Base-by-base conservation (phyloP, 768 basidiomycete species). In the Multifurca ochricompacta region DNA sequence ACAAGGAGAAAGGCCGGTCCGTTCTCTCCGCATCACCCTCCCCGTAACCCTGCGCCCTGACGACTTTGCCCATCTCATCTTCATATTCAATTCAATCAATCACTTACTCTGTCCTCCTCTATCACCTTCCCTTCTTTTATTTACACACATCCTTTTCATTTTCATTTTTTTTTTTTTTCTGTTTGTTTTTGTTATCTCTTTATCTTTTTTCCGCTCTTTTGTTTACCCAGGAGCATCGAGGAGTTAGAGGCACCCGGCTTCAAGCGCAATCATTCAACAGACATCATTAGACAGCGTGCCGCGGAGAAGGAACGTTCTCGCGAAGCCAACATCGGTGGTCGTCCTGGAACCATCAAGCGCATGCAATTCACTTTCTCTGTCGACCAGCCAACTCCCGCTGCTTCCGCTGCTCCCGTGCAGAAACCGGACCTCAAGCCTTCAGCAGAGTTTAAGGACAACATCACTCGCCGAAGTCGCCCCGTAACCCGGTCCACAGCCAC, bases 311-410 rank as follows among this genome's bases (percentile, higher is more conserved):
- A 91, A 68, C 87, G 85, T 66, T 80, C 74, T 64, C 83, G 87
- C 50, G 85, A 87, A 67, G 71, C 71, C 14, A 77, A 74, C 61
- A 74, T 78, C 62, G 78, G 82, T 58, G 75, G 79, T 25, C 72
- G 74, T 52, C 81, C 83, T 6, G 87, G 85, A 13, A 84, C 78
- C 46, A 86, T 91, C 70, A 85, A 88, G 61, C 82, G 88, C 41
- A 90, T 91, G 87, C 89, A 92, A 62, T 91, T 90, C 70, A 91
- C 88, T 1, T 91, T 91, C 68, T 84, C 85, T 61, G 76, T 91
- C 61, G 89, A 91, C 69, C 82, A 84, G 55, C 84, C 83, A 48
- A 49, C 72, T 14, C 73, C 77, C 1, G 66, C 77, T 19, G 67
- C 67, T 14, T 69, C 76, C 14, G 74, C 74, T 55, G 62, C 70